phyloP scores from a whole-genome alignment of 768 basidiomycete genomes.

The Astraeus odoratus region DNA sequence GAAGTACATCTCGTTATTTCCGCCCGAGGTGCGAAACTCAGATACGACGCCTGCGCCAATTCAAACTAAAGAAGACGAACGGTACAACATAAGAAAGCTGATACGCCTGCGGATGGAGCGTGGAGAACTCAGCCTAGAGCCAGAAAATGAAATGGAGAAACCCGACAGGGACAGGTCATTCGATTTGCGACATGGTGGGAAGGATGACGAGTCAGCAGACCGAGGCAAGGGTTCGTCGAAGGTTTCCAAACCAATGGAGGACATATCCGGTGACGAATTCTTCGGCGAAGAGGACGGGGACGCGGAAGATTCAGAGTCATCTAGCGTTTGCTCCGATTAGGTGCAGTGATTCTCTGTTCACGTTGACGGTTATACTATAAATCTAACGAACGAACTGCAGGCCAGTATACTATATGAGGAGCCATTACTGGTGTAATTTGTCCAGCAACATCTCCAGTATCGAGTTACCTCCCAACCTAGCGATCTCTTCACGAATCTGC shows the following conservation, averaged over 20 bases:
- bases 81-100: slow-evolving; percentile 54
- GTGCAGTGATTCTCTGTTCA: too few species aligned
- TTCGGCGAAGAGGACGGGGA: slow-evolving; percentile 20
- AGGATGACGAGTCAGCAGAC: not conserved
- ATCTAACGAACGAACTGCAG: not conserved
- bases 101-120: slow-evolving; percentile 53
- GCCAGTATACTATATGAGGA: too few species aligned
- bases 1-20: slow-evolving; percentile 90
- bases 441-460: slow-evolving; percentile 50
- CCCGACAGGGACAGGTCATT: slow-evolving; percentile 5
- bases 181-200: not conserved
- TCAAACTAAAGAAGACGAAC: slow-evolving; percentile 30
- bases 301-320: slow-evolving; percentile 12
- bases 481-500: slow-evolving; percentile 52
- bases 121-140: slow-evolving; percentile 52
- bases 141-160: slow-evolving; percentile 40
- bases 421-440: slow-evolving; percentile 23
- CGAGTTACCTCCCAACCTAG: slow-evolving; percentile 64
- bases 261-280: slow-evolving; percentile 19
- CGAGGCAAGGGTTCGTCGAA: not conserved
- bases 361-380: too few species aligned
- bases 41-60: slow-evolving; percentile 6
- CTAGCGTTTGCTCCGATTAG: too few species aligned
- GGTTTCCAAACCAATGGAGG: slow-evolving; percentile 5
- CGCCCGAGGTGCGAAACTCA: slow-evolving; percentile 45